Conservation (phyloP, 129 eudicot species). For the Dittrichia graveolens region DNA sequence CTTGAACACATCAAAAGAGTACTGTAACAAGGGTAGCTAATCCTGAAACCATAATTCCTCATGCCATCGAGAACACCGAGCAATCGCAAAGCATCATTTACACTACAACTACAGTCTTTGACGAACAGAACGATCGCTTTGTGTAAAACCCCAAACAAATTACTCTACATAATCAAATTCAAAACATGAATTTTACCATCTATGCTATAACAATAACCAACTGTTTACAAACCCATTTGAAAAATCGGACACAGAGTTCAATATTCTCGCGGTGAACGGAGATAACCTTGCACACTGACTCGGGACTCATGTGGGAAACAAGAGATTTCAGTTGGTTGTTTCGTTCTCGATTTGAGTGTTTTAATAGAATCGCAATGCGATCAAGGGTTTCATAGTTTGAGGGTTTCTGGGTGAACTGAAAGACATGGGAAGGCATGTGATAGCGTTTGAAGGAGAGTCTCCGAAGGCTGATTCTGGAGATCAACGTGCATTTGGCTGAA, state of each 20-base stretch:
- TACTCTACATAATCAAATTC: slow-evolving; percentile 21
- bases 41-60: slow-evolving; percentile 30
- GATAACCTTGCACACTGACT: slow-evolving; percentile 33
- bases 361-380: slow-evolving; percentile 25
- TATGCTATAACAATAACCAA: slow-evolving; percentile 38
- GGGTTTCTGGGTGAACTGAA: slow-evolving; percentile 20
- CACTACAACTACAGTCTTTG: slow-evolving; percentile 32
- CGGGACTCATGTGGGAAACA: slow-evolving; percentile 43
- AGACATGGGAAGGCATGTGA: not conserved
- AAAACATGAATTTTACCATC: slow-evolving; percentile 28
- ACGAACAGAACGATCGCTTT: slow-evolving; percentile 28
- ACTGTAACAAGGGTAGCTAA: slow-evolving; percentile 51
- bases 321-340: slow-evolving; percentile 36
- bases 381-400: slow-evolving; percentile 4
- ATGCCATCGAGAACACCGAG: slow-evolving; percentile 31
- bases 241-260: slow-evolving; percentile 29
- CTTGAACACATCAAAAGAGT: slow-evolving; percentile 44
- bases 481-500: slow-evolving; percentile 33
- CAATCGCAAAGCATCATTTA: slow-evolving; percentile 29
- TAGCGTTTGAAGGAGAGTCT: slow-evolving; percentile 18
- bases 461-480: slow-evolving; percentile 15
- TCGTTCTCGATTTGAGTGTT: slow-evolving; percentile 34
- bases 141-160: slow-evolving; percentile 26
- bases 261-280: slow-evolving; percentile 18
- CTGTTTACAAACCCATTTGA: slow-evolving; percentile 43